Evolutionary conservation across 2,329 filamentous ascomycete species (phyloP), one percentile per base, ranked within the genome.

Genomic region (Stagonosporopsis tanaceti): DNA sequence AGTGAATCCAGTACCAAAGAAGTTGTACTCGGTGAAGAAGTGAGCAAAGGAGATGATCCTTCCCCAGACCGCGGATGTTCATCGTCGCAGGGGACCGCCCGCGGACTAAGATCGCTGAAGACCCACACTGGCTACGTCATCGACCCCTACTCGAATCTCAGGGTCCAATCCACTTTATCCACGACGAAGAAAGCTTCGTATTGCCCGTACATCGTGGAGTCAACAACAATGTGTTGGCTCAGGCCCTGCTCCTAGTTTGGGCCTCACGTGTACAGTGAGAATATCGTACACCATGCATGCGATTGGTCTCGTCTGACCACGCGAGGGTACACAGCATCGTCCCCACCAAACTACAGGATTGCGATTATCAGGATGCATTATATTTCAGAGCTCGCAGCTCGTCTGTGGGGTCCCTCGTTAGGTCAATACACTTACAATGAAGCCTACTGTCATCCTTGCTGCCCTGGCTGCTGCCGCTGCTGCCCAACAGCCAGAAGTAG

Each of bases 401-500:
- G 17, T 3, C 6, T 42, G 20, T 7, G 25, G 4, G 15, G 15
- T 42, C 28, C 14, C 14, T 20, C 6, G 1, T 11, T 11, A 5
- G 14, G 1, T 30, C 25, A 25, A 44, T 2, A 28, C 17, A 30
- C 25, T 32, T n/a, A 45, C 9, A 6, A 45, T 34, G 28, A 20
- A 17, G 12, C 6, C 34, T 8, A 14, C n/a, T 17, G 7, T 8
- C 8, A 2, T 34, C 27, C 41, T 45, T 3, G 6, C 28, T 17
- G 40, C 11, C 3, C n/a, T 34, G 12, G 20, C 17, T 3, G n/a
- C 41, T 34, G n/a, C 12, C 15, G 8, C n/a, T 6, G 28, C 41
- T 24, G n/a, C 27, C 17, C 8, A 45, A n/a, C 41, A 32, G 15
- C 15, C 27, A 6, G 27, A 50, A 17, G 66, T 69, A 7, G 69